Percentiles rank a stretch among this genome's conserved stretches.
phyloP scores from a whole-genome alignment of 2,329 filamentous ascomycete genomes.

The Elsinoe australis region DNA sequence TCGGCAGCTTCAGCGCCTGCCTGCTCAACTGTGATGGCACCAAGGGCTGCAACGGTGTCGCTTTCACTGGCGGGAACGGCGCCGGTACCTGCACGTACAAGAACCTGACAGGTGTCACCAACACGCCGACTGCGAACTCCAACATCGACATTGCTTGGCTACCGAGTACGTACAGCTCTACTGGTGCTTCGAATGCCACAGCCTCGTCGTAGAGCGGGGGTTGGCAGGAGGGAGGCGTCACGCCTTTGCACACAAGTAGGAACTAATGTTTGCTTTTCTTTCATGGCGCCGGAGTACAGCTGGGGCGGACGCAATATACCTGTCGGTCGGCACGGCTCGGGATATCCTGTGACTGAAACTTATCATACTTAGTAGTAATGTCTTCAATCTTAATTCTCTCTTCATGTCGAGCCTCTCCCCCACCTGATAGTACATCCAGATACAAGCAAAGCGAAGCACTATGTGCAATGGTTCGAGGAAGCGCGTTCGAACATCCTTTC shows the following conservation, averaged over 20 bases:
- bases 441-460: too few relatives aligned
- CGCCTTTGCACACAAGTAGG: too few relatives aligned
- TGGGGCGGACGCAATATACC: not conserved
- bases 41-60: constrained; percentile 20
- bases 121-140: not conserved
- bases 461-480: too few relatives aligned
- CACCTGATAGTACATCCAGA: too few relatives aligned
- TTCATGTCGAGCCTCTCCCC: too few relatives aligned
- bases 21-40: constrained; percentile 21
- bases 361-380: not conserved
- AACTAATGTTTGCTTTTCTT: not conserved
- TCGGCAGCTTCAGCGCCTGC: constrained; percentile 21
- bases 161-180: constrained; percentile 1
- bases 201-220: too few relatives aligned
- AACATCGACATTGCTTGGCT: constrained; percentile 6
- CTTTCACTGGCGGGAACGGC: constrained; percentile 22
- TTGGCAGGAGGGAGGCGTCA: too few relatives aligned
- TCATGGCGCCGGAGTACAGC: not conserved
- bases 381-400: not conserved
- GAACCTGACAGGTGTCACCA: constrained; percentile 4
- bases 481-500: too few relatives aligned
- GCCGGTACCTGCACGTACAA: constrained; percentile 24
- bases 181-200: not conserved
- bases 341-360: too few relatives aligned
- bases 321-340: too few relatives aligned